These are phyloP conservation scores for Claviceps maximensis DNA, from an alignment of 2,329 filamentous ascomycete genomes.

Conservation along the genomic window DNA sequence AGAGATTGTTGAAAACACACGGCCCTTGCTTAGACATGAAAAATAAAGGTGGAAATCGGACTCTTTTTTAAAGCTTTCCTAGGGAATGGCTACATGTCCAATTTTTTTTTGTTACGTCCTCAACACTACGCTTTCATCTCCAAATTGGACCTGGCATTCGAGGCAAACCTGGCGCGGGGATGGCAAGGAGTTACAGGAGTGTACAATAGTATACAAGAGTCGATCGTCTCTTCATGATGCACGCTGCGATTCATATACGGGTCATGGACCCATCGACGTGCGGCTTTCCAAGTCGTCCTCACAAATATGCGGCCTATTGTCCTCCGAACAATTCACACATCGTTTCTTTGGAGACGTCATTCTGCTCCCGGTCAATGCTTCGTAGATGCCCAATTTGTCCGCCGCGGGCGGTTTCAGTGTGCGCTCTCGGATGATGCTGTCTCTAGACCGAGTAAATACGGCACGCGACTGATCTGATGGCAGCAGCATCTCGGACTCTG, in stretches of 20 bases:
- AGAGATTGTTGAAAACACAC: no score
- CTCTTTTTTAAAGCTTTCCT: no score
- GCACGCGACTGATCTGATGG: neutral
- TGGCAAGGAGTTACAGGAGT: no score
- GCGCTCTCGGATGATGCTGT: conserved; percentile 11
- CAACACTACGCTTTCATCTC: no score
- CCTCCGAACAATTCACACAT: conserved; percentile 19
- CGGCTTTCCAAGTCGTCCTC: conserved; percentile 13
- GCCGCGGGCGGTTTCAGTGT: conserved; percentile 9
- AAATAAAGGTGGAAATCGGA: no score
- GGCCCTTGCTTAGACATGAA: no score
- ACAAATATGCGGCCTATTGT: conserved; percentile 19
- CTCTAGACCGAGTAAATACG: conserved; percentile 6
- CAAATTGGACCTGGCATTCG: neutral
- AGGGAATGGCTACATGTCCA: neutral
- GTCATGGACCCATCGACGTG: neutral
- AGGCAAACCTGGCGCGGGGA: no score
- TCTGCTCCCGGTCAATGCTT: conserved; percentile 13
- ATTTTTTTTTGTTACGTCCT: neutral
- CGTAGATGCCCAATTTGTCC: conserved; percentile 12
- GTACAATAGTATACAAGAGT: no score
- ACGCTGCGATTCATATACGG: no score
- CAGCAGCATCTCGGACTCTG: neutral
- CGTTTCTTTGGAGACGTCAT: conserved; percentile 5
- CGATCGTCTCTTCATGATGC: no score